phyloP scores from a whole-genome alignment of 129 eudicot genomes.

The Flaveria brownii region DNA sequence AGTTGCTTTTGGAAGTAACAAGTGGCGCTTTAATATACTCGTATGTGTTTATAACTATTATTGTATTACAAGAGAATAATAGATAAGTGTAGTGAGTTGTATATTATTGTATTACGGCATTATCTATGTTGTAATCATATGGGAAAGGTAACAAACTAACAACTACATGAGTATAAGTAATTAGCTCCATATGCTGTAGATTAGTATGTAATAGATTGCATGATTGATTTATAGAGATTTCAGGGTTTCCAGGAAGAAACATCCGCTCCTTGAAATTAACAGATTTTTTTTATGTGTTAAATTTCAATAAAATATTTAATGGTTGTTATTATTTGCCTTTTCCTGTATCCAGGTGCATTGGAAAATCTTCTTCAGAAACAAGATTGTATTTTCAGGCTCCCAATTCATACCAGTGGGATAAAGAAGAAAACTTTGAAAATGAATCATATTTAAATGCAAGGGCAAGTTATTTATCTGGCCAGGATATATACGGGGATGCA shows the following conservation, averaged over 20 bases:
- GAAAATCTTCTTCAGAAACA: slow-evolving; percentile 87
- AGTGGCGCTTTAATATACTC: background rate
- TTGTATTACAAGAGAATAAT: background rate
- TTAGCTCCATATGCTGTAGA: background rate
- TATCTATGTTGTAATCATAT: background rate
- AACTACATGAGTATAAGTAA: background rate
- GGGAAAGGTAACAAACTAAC: background rate
- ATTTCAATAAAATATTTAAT: background rate
- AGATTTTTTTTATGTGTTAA: background rate
- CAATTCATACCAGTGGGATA: slow-evolving; percentile 25
- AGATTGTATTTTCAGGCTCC: slow-evolving; percentile 69
- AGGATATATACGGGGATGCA: slow-evolving; percentile 69
- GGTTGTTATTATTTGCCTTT: slow-evolving; percentile 13
- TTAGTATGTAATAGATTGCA: background rate
- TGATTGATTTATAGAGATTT: background rate
- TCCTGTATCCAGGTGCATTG: slow-evolving; percentile 63
- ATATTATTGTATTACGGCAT: background rate
- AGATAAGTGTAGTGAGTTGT: background rate
- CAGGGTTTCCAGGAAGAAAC: background rate
- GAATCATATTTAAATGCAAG: slow-evolving; percentile 52
- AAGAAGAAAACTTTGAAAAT: slow-evolving; percentile 22
- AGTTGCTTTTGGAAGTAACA: background rate
- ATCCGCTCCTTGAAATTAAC: background rate
- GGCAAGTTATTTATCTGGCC: slow-evolving; percentile 84
- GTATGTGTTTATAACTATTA: background rate